Percentiles rank a stretch among this genome's conserved stretches.
These are phyloP conservation scores for Dentipellis sp. DNA, from an alignment of 768 basidiomycete genomes.

Conservation along the genomic window DNA sequence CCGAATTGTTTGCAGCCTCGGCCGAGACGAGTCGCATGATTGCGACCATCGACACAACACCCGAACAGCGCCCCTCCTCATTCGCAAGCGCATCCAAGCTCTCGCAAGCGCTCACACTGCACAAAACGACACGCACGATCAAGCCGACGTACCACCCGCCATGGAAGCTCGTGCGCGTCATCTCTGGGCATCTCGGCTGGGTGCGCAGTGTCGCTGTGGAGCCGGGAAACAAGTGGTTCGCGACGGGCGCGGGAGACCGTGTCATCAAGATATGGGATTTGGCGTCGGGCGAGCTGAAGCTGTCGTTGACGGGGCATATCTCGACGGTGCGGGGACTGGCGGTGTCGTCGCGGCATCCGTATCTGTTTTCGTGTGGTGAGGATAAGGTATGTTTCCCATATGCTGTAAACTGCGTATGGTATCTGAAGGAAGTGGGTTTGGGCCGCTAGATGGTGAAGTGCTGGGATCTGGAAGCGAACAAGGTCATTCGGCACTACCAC, in stretches of 20 bases:
- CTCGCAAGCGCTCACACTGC: slow-evolving; percentile 83
- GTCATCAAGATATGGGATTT: slow-evolving; percentile 99
- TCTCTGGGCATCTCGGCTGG: slow-evolving; percentile 98
- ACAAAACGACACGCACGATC: slow-evolving; percentile 89
- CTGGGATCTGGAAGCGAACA: slow-evolving; percentile 98
- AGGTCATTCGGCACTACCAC: slow-evolving; percentile 98
- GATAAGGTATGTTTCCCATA: slow-evolving; percentile 64
- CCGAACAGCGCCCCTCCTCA: slow-evolving; percentile 57
- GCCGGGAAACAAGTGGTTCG: slow-evolving; percentile 98
- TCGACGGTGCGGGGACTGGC: slow-evolving; percentile 93
- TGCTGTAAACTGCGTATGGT: neutral
- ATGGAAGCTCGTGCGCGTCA: slow-evolving; percentile 95
- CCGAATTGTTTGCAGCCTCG: slow-evolving; percentile 23
- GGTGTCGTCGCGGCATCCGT: slow-evolving; percentile 89
- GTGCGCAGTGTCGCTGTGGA: slow-evolving; percentile 94
- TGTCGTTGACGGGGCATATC: slow-evolving; percentile 97
- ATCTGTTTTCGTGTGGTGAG: slow-evolving; percentile 95
- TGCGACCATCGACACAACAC: slow-evolving; percentile 66
- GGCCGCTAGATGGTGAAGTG: slow-evolving; percentile 91
- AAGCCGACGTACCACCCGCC: slow-evolving; percentile 94
- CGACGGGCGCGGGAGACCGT: slow-evolving; percentile 93
- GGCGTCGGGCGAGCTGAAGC: slow-evolving; percentile 91
- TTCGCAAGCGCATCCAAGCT: slow-evolving; percentile 57
- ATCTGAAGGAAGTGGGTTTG: neutral
- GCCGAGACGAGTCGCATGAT: slow-evolving; percentile 47